Evolutionary conservation across 2,329 filamentous ascomycete genomes (phyloP).

Genomic region (Trichoderma atrobrunneum): DNA sequence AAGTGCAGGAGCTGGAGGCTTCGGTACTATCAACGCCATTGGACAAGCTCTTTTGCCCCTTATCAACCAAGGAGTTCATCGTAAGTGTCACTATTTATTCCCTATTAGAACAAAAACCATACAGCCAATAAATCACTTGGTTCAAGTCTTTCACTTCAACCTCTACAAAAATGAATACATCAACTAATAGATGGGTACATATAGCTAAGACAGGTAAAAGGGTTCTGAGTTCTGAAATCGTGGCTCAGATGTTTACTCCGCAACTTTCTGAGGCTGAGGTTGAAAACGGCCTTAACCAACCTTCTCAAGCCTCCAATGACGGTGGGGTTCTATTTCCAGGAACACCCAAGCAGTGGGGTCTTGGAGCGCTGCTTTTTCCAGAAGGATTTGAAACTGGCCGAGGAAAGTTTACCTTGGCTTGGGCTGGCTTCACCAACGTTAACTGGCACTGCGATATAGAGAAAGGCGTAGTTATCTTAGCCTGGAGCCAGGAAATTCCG

Average conservation of each 20-base stretch:
- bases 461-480: not conserved
- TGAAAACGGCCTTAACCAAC: not conserved
- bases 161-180: not conserved
- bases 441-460: not conserved
- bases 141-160: not conserved
- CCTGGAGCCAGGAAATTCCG: not conserved
- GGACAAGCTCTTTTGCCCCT: not conserved
- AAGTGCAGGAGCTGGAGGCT: not conserved
- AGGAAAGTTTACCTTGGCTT: not conserved
- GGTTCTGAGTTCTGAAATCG: not conserved
- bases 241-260: not conserved
- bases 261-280: not conserved
- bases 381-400: not conserved
- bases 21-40: not conserved
- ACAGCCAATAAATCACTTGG: not conserved
- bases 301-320: not conserved
- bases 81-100: not conserved
- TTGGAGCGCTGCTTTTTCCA: not conserved
- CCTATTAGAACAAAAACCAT: not conserved
- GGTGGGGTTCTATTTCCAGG: not conserved
- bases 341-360: not conserved
- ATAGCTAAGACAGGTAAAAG: not conserved
- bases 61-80: not conserved
- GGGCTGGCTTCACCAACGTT: not conserved
- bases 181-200: not conserved